These are phyloP conservation scores for Cyberlindnera sargentensis DNA, from an alignment of 805 yeast genomes.

Conservation along the genomic window DNA sequence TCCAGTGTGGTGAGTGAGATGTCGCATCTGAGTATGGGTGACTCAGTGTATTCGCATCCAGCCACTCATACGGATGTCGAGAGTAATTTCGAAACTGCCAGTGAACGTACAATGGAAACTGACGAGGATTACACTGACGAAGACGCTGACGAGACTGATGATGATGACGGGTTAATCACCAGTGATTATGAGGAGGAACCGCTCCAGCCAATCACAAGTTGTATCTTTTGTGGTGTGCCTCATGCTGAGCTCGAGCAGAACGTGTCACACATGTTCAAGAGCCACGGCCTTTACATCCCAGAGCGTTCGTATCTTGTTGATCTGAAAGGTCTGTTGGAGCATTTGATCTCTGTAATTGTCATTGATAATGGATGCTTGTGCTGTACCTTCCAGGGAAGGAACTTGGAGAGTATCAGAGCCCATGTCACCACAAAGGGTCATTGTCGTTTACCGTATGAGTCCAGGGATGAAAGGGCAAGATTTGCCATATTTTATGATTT, in stretches of 20 bases:
- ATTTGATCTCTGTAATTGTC: conserved; percentile 74
- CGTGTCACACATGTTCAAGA: conserved; percentile 67
- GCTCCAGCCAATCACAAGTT: conserved; percentile 38
- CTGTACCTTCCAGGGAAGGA: conserved; percentile 80
- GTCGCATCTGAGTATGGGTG: conserved; percentile 52
- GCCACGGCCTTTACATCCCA: conserved; percentile 85
- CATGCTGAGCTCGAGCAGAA: conserved; percentile 50
- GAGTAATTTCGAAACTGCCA: conserved; percentile 36
- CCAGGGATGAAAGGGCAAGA: conserved; percentile 66
- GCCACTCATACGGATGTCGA: conserved; percentile 30
- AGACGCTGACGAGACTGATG: conserved; percentile 16
- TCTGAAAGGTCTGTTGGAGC: conserved; percentile 62
- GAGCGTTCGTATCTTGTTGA: conserved; percentile 66
- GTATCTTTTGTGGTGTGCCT: conserved; percentile 52
- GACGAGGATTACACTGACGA: conserved; percentile 25
- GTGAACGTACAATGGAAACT: conserved; percentile 38
- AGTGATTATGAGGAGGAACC: conserved; percentile 23
- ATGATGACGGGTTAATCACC: conserved; percentile 13
- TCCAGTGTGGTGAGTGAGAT: conserved; percentile 45
- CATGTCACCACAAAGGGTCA: conserved; percentile 86
- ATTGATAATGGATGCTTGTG: conserved; percentile 77
- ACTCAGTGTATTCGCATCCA: conserved; percentile 29
- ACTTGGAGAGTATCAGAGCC: conserved; percentile 78
- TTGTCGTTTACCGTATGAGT: conserved; percentile 82
- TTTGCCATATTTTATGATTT: conserved; percentile 83